Evolutionary conservation across 1,139 yeast species (phyloP), one percentile per base, ranked within the genome.

Genomic region (Yamadazyma dushanensis): DNA sequence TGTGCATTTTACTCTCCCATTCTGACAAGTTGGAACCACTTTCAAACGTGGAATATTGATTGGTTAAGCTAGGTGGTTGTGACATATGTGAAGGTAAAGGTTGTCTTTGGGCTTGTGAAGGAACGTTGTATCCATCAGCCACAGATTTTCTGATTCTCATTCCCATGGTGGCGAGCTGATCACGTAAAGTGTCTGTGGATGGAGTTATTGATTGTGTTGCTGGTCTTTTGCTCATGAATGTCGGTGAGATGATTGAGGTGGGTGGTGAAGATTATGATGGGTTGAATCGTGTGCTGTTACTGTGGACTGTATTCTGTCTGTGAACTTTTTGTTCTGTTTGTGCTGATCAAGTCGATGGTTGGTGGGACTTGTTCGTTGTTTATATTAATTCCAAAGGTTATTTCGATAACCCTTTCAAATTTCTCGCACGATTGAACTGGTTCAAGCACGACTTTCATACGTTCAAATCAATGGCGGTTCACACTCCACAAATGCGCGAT

Each of bases 71-170:
- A 3, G 76, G 76, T 6, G 74, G 75, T 39, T 55, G 56, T n/a
- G 39, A 45, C 13, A 55, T 35, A 41, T 65, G 66, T 7, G 58
- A 43, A 3, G 87, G 87, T 36, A 82, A 57, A 1, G 83, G 80
- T 3, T 72, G 73, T 50, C 88, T 66, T 35, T 43, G 38, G 16
- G 36, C 35, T n/a, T 21, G 17, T 7, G 16, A 15, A 10, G 43
- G 40, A 2, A 33, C 56, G 35, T 50, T 62, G 57, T 80, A 80
- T 0, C 88, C 89, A 31, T 80, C 80, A 30, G 77, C 68, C 2
- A 83, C 78, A 2, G 83, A 71, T 50, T 81, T 80, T 52, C 92
- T 72, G 45, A 83, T 76, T 44, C 87, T 68, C 87, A 81, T 82
- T 0, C 88, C 89, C 5, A 82, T 52, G 0, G 80, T 70, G 28